Base-by-base conservation (phyloP, 495 filamentous ascomycete genomes). In the Penicillium daleae region DNA sequence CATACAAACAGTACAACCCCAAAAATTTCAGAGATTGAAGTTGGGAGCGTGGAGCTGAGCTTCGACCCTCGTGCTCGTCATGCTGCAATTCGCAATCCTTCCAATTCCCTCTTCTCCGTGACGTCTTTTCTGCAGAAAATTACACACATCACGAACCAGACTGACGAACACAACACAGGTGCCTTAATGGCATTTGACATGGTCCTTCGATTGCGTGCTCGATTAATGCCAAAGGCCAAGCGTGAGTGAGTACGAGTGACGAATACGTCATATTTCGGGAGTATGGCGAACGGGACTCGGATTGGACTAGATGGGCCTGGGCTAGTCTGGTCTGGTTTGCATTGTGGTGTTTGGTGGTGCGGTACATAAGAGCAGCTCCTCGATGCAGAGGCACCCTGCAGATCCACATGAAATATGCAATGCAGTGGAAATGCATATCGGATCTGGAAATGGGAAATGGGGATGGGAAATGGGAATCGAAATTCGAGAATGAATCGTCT, bases 181-280 rank as follows among this genome's bases (percentile, higher is more conserved):
- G 79, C 80, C 2, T 76, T 81, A 53, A 86, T 89, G 80, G 79
- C 78, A 6, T 66, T 85, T 39, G 85, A 88, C 63, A 86, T 85
- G 80, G 78, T 78, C 51, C 65, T 61, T 32, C 69, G 86, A 42
- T 65, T 87, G 56, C 74, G 69, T 12, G 58, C 56, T 17, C 69
- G 61, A 42, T 65, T 82, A 5, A 42, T 74, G 21, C 66, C 55
- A 13, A 79, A 80, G 60, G 42, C 55, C 19, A 79, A 81, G 59
- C 67, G 61, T 12, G 78, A 78, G 54, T 79, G 70, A 62, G 37
- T 5, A 27, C 31, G 17, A 1, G 32, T n/a, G n/a, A n/a, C n/a
- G 13, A 6, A 9, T 42, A 19, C 21, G 42, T 46, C 42, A 46
- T 46, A 24, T 12, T 9, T 12, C 19, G 19, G 24, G 19, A 22